Evolutionary conservation across 2,329 filamentous ascomycete species (phyloP).

Genomic region (Claviceps fusiformis): DNA sequence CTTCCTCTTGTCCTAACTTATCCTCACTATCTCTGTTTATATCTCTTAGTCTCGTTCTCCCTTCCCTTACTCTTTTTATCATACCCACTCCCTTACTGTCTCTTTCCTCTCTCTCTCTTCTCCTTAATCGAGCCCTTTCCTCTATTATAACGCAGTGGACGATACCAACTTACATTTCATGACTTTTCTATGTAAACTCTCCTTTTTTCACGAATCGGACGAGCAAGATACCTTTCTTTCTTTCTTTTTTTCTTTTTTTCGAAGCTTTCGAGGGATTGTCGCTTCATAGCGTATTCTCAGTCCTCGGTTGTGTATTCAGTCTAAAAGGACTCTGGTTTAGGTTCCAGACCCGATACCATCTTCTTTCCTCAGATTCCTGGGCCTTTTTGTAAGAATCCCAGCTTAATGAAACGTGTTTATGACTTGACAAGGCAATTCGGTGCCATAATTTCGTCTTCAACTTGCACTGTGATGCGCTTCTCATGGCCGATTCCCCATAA

Average conservation of each 20-base stretch:
- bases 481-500: background rate
- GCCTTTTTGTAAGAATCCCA: background rate
- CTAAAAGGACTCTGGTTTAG: background rate
- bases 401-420: background rate
- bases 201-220: constrained; percentile 8
- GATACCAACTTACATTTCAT: constrained; percentile 1
- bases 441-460: background rate
- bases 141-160: background rate
- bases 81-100: background rate
- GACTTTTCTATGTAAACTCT: constrained; percentile 6
- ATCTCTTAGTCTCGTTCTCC: too few species aligned
- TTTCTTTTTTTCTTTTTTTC: background rate
- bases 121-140: background rate
- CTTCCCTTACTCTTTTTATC: too few species aligned
- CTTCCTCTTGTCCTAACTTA: too few species aligned
- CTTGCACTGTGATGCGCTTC: background rate
- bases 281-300: background rate
- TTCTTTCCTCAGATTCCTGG: background rate
- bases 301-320: background rate
- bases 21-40: too few species aligned
- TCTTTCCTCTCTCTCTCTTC: background rate
- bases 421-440: background rate
- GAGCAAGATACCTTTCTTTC: constrained; percentile 13
- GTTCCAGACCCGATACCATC: background rate
- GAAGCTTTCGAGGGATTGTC: background rate